Evolutionary conservation across 1,284 basidiomycete species (phyloP).

Genomic region (Volvariella surrecta): DNA sequence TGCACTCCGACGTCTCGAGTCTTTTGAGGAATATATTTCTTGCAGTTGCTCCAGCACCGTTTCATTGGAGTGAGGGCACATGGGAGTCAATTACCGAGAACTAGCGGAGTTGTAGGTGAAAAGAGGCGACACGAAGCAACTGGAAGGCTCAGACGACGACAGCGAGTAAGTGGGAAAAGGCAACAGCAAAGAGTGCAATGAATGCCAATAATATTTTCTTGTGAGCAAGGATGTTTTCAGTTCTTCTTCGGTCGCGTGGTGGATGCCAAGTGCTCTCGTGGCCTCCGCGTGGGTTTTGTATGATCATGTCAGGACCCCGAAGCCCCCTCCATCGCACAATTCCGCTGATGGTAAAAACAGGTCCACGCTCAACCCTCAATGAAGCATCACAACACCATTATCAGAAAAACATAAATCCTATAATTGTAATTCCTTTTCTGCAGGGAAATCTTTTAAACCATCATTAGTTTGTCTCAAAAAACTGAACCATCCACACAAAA

Average conservation of each 20-base stretch:
- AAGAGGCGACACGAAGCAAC: slow-evolving; percentile 7
- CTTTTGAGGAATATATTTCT: slow-evolving; percentile 3
- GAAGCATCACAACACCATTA: too few relatives aligned
- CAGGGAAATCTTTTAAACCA: too few relatives aligned
- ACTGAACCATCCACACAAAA: too few relatives aligned
- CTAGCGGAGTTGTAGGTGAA: background rate
- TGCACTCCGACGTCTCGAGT: slow-evolving; percentile 55
- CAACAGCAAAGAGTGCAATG: slow-evolving; percentile 7
- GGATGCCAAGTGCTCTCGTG: slow-evolving; percentile 28
- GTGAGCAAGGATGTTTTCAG: too few relatives aligned
- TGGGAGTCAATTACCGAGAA: slow-evolving; percentile 3
- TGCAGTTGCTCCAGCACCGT: background rate
- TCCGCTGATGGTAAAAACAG: too few relatives aligned
- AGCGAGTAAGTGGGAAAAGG: slow-evolving; percentile 10
- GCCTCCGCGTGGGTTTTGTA: slow-evolving; percentile 27
- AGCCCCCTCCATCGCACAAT: background rate
- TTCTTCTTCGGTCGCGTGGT: slow-evolving; percentile 26
- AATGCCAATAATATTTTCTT: slow-evolving; percentile 9
- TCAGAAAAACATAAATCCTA: too few relatives aligned
- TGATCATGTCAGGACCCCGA: slow-evolving; percentile 6
- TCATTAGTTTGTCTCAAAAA: too few relatives aligned
- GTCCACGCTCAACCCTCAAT: too few relatives aligned
- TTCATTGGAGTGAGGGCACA: slow-evolving; percentile 7
- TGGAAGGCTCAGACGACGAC: background rate
- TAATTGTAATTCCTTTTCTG: too few relatives aligned